Evolutionary conservation across 225 moss, liverwort and hornwort species (phyloP), one percentile per base, ranked within the genome.

Genomic region (Physcomitrellopsis africana): DNA sequence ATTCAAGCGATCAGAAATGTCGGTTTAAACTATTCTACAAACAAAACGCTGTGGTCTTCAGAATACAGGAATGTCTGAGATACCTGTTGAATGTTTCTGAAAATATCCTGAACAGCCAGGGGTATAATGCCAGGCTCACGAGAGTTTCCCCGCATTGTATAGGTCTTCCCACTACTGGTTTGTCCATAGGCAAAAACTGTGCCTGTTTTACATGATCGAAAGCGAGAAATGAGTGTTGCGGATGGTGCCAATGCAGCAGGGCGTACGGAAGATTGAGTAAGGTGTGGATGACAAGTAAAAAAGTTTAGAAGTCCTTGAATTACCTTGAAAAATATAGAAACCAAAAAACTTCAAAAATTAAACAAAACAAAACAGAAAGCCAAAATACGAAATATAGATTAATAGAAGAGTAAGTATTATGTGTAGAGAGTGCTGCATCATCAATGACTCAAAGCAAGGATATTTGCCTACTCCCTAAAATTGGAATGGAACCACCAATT

Each of bases 151-250:
- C 91, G 96, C 94, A 97, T 97, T 11, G 96, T 97, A 64, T 83
- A 92, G 10, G 94, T 97, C 87, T 97, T 97, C 65, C 96, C 96
- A 77, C 96, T 97, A 76, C 94, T 97, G 58, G 96, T 94, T 88
- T 97, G 96, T 19, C 94, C 94, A 74, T 97, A 97, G 10, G 96
- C 96, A 81, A 97, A 94, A 58, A 97, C 92, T 17, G 96, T 97
- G 72, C 96, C 96, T 97, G 89, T 65, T 59, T 42, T 60, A 82
- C 48, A 60, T 52, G 11, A 42, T 61, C n/a, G 8, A 60, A 52
- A 47, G 26, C n/a, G n/a, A 43, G 70, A 81, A 63, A 32, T 4
- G 60, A 26, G 47, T 19, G 46, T 14, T 51, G 62, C 52, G 44
- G 37, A 19, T 1, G 0, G 46, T 56, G 77, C 43, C 55, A 74